These are phyloP conservation scores for Russula dissimulans DNA, from an alignment of 768 basidiomycete species.

Conservation along the genomic window DNA sequence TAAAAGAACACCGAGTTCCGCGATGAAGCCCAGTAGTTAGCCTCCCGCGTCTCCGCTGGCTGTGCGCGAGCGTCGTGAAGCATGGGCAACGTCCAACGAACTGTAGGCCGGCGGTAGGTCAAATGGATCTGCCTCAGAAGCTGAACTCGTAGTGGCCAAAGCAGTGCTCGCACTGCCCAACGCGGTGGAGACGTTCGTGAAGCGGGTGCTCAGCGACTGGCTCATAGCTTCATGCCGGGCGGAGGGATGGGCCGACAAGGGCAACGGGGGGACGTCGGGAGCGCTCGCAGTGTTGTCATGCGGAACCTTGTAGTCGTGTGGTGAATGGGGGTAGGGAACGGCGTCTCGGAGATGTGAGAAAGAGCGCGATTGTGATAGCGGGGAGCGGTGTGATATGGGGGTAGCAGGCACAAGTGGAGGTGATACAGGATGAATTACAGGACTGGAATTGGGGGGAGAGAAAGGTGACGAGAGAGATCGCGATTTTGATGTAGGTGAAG, in stretches of 20 bases:
- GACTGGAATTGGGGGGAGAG: neutral
- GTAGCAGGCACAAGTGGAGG: neutral
- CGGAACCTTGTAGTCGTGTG: neutral
- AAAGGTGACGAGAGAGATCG: neutral
- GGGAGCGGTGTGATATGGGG: neutral
- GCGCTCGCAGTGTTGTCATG: slow-evolving; percentile 9
- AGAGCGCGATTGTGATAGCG: neutral
- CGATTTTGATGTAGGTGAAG: neutral
- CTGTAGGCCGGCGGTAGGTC: slow-evolving; percentile 17
- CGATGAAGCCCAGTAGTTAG: neutral
- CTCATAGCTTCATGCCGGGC: neutral
- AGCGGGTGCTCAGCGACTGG: neutral
- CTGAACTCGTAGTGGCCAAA: neutral
- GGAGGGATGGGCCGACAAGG: neutral
- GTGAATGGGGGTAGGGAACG: neutral
- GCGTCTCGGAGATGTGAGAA: neutral
- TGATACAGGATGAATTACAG: neutral
- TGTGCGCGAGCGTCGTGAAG: neutral
- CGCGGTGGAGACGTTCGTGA: neutral
- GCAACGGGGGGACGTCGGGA: neutral
- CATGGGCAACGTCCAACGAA: slow-evolving; percentile 5
- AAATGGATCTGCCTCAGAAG: neutral
- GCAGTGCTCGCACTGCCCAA: neutral
- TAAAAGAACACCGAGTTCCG: neutral
- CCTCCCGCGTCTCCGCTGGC: neutral